Percentiles rank a stretch among this genome's conserved stretches.
phyloP scores from a whole-genome alignment of 805 yeast genomes.

The Metschnikowia lochheadii region DNA sequence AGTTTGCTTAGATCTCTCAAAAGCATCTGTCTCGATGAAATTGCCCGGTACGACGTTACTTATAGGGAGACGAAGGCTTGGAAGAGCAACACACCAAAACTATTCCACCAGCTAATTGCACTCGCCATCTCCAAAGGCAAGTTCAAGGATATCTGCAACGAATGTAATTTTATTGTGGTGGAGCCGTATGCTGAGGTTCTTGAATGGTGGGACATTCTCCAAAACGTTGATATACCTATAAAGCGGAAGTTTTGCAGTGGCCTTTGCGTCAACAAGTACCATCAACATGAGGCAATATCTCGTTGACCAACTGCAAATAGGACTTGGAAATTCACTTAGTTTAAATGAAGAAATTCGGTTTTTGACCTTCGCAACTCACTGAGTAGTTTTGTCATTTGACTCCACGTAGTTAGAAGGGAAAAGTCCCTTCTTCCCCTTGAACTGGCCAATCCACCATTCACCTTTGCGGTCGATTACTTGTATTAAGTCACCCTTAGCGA shows the following conservation, averaged over 20 bases:
- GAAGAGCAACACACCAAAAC: constrained; percentile 45
- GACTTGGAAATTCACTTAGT: neutral
- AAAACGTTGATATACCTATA: constrained; percentile 48
- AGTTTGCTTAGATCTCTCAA: constrained; percentile 42
- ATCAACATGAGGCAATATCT: neutral
- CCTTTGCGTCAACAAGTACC: constrained; percentile 35
- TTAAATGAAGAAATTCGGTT: neutral
- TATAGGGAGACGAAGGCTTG: constrained; percentile 51
- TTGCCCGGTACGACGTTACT: constrained; percentile 51
- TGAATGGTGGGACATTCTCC: constrained; percentile 67
- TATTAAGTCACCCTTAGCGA: constrained; percentile 42
- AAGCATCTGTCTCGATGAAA: constrained; percentile 44
- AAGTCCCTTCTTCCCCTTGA: constrained; percentile 25
- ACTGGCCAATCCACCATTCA: constrained; percentile 38
- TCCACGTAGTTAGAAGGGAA: constrained; percentile 35
- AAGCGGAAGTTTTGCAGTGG: constrained; percentile 54
- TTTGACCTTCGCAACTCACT: neutral
- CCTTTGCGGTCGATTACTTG: constrained; percentile 29
- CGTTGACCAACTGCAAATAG: neutral
- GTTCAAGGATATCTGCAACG: constrained; percentile 50
- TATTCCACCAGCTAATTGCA: constrained; percentile 44
- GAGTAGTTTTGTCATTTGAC: neutral
- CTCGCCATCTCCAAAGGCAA: constrained; percentile 51
- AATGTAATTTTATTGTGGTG: constrained; percentile 45
- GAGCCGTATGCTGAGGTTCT: constrained; percentile 56